Evolutionary conservation across 306 rosid genomes (phyloP).

Genomic region (Alnus rubra): DNA sequence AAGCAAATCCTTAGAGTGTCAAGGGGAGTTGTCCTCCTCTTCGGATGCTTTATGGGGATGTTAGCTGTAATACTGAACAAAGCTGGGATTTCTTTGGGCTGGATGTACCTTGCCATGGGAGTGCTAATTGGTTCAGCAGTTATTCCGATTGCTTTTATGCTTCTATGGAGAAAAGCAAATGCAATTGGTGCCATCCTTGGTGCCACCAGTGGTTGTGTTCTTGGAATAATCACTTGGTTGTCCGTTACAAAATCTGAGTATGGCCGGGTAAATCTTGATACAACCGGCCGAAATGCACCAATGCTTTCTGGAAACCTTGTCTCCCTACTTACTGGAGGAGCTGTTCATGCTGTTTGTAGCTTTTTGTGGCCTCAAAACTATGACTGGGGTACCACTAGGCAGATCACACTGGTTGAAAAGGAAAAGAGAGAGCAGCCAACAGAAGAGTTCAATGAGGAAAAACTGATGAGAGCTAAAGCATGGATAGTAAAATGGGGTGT

Average conservation of each 20-base stretch:
- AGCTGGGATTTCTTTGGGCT: conserved; percentile 83
- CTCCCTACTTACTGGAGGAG: conserved; percentile 72
- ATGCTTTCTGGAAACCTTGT: conserved; percentile 96
- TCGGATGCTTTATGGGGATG: conserved; percentile 86
- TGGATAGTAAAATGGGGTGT: conserved; percentile 92
- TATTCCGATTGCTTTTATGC: conserved; percentile 89
- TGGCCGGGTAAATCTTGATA: conserved; percentile 66
- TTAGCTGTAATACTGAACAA: conserved; percentile 79
- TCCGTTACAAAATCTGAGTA: conserved; percentile 64
- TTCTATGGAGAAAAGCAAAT: conserved; percentile 83
- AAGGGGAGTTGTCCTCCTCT: conserved; percentile 60
- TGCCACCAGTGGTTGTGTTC: conserved; percentile 63
- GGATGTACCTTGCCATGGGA: conserved; percentile 98
- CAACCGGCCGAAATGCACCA: conserved; percentile 89
- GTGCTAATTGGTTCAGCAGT: conserved; percentile 91
- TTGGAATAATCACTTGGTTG: conserved; percentile 80
- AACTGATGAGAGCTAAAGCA: conserved; percentile 53
- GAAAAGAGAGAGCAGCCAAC: conserved; percentile 58
- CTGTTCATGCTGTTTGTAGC: conserved; percentile 63
- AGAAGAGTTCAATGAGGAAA: conserved; percentile 79
- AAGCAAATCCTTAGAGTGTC: conserved; percentile 76
- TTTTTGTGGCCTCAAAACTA: conserved; percentile 78
- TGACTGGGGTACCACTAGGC: conserved; percentile 80
- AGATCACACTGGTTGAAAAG: conserved; percentile 80
- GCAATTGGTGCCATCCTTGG: conserved; percentile 86